Conservation (phyloP, 2,329 filamentous ascomycete genomes). For the Chrysosporium queenslandicum region DNA sequence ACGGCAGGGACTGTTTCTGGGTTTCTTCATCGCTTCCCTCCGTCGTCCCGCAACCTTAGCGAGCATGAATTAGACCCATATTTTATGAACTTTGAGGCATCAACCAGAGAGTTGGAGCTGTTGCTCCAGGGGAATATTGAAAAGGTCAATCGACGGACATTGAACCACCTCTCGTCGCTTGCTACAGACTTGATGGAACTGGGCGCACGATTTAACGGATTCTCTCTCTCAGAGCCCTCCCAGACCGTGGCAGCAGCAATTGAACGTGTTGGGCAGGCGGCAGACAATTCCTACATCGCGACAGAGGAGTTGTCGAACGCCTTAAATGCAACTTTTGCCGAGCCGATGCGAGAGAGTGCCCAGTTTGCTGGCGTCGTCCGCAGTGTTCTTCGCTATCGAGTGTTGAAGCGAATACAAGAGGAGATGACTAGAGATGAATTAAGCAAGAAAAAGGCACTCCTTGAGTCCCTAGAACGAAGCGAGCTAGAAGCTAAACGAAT, state of each 20-base stretch:
- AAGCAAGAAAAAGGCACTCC: constrained; percentile 67
- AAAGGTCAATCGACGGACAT: constrained; percentile 82
- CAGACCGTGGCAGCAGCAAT: constrained; percentile 83
- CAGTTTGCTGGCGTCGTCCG: constrained; percentile 94
- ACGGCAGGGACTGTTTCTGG: constrained; percentile 52
- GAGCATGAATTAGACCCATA: constrained; percentile 93
- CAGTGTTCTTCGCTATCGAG: constrained; percentile 74
- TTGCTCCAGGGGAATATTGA: constrained; percentile 89
- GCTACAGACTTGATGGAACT: constrained; percentile 85
- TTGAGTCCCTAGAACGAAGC: constrained; percentile 85
- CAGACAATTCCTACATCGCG: constrained; percentile 90
- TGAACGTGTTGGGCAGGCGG: constrained; percentile 86
- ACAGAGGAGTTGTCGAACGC: constrained; percentile 82
- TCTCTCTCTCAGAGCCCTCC: constrained; percentile 86
- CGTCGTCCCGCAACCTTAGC: constrained; percentile 61
- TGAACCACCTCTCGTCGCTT: constrained; percentile 73
- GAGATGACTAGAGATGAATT: constrained; percentile 95
- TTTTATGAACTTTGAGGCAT: constrained; percentile 85
- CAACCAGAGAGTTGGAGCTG: constrained; percentile 81
- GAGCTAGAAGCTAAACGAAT: constrained; percentile 88
- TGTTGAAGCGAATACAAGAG: constrained; percentile 90
- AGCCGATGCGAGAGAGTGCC: constrained; percentile 94
- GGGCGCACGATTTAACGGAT: constrained; percentile 92
- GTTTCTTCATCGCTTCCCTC: constrained; percentile 70
- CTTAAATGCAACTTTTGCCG: constrained; percentile 87